Conservation (phyloP, 2,329 filamentous ascomycete genomes). For the Aureobasidium sp. region DNA sequence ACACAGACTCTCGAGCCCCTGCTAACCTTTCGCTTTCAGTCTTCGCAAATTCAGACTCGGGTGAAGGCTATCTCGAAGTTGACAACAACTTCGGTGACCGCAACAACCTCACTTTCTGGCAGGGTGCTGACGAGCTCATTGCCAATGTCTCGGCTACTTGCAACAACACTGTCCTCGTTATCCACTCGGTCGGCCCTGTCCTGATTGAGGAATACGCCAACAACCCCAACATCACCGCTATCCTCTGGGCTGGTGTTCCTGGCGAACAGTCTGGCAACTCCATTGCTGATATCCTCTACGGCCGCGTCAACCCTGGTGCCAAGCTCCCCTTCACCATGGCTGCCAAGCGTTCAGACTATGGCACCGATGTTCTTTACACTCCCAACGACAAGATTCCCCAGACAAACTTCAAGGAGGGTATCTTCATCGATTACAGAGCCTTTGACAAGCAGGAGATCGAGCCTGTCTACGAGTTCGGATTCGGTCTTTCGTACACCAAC, state of each 20-base stretch:
- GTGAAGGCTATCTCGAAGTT: conserved; percentile 45
- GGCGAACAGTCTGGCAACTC: conserved; percentile 75
- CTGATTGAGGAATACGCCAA: conserved; percentile 65
- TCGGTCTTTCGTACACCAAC: conserved; percentile 68
- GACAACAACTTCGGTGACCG: conserved; percentile 40
- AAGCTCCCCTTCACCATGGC: conserved; percentile 75
- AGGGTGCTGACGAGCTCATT: conserved; percentile 48
- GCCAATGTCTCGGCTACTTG: conserved; percentile 66
- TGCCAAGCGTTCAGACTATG: conserved; percentile 57
- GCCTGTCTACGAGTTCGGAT: conserved; percentile 71
- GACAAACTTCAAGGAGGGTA: conserved; percentile 63
- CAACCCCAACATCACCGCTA: conserved; percentile 69
- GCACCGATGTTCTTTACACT: conserved; percentile 54
- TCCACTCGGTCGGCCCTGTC: conserved; percentile 76
- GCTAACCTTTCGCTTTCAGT: conserved; percentile 22
- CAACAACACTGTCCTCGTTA: conserved; percentile 81
- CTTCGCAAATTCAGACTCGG: conserved; percentile 43
- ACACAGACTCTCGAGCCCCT: too few species aligned
- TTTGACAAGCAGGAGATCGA: conserved; percentile 59
- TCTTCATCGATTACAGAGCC: conserved; percentile 70
- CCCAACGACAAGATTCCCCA: conserved; percentile 66
- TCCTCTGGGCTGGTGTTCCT: conserved; percentile 70
- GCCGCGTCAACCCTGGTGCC: conserved; percentile 64
- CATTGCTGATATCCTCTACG: conserved; percentile 70
- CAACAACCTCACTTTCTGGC: conserved; percentile 43